These are phyloP conservation scores for Globisporangium uncinulatum DNA, from an alignment of 352 stramenopile genomes.

Conservation along the genomic window DNA sequence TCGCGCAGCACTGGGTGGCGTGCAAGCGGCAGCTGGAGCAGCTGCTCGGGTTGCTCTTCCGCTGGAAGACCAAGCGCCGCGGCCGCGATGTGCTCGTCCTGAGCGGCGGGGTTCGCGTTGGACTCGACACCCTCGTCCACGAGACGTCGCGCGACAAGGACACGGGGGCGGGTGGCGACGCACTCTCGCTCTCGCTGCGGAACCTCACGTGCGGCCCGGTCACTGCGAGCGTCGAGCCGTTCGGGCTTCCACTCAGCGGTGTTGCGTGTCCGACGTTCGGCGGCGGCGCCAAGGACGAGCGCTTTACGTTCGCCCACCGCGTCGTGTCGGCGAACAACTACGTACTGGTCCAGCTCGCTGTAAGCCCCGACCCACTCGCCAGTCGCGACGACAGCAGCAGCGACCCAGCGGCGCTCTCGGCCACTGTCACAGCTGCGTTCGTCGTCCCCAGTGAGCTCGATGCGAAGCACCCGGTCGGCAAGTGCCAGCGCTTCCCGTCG, in stretches of 20 bases:
- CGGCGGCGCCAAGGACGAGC: conserved; percentile 28
- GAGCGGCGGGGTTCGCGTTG: conserved; percentile 58
- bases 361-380: conserved; percentile 17
- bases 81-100: conserved; percentile 65
- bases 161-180: conserved; percentile 15
- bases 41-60: conserved; percentile 60
- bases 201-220: conserved; percentile 61
- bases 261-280: conserved; percentile 49
- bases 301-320: conserved; percentile 50
- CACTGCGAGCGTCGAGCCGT: conserved; percentile 42
- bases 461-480: conserved; percentile 29
- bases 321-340: conserved; percentile 55
- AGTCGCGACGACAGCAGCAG: conserved; percentile 1
- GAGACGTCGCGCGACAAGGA: conserved; percentile 15
- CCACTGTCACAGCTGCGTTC: conserved; percentile 39
- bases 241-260: conserved; percentile 40
- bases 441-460: conserved; percentile 29
- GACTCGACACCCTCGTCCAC: conserved; percentile 55
- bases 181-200: conserved; percentile 28
- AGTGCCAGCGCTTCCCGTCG: conserved; percentile 31
- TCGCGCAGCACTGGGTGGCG: conserved; percentile 62
- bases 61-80: conserved; percentile 66
- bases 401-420: conserved; percentile 12
- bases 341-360: conserved; percentile 27
- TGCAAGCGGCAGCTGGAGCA: conserved; percentile 67